Base-by-base conservation (phyloP, 208 protist species). In the Vickermania spadyakhi region DNA sequence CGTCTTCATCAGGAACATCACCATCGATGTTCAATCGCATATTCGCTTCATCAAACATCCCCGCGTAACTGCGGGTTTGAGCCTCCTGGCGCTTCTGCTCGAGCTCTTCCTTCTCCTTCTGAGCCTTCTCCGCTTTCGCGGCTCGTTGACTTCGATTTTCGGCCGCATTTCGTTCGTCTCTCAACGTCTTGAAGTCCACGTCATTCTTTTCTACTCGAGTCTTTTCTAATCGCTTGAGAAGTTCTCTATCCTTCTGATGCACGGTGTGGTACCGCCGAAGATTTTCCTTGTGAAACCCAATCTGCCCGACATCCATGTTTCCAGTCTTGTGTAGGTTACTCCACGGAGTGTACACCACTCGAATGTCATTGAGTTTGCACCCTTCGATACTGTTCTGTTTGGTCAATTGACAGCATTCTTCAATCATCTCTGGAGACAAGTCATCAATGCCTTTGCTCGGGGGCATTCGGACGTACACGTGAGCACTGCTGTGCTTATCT, bases 301-400 rank as follows among this genome's bases (percentile, higher is more conserved):
- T 90, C 70, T 98, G 96, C 14, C 98, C 98, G 0, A 90, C 83
- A 18, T 89, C 97, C 97, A 99, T 99, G 52, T 75, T 84, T 18
- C 72, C 68, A 1, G 92, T 98, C 80, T 99, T 99, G 54, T 97
- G 90, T 30, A 99, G 74, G 79, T 99, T 99, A 60, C 82, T 77
- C 87, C 91, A 98, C 29, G 95, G 89, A 3, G 97, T 99, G 81
- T 99, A 99, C 7, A 99, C 91, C 3, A 99, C 72, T 36, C 67
- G 62, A 2, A 99, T 81, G 59, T 90, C 74, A 68, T 92, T 85
- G 22, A 96, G 73, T 71, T 96, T 96, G 74, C 86, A 95, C 29
- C 97, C 97, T 60, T 98, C 83, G 60, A 98, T 98, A 45, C 85
- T 97, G 70, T 99, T 99, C 54, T 77, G 79, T 80, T 99, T 99